phyloP scores from a whole-genome alignment of 345 rosid genomes.

The Adansonia digitata region DNA sequence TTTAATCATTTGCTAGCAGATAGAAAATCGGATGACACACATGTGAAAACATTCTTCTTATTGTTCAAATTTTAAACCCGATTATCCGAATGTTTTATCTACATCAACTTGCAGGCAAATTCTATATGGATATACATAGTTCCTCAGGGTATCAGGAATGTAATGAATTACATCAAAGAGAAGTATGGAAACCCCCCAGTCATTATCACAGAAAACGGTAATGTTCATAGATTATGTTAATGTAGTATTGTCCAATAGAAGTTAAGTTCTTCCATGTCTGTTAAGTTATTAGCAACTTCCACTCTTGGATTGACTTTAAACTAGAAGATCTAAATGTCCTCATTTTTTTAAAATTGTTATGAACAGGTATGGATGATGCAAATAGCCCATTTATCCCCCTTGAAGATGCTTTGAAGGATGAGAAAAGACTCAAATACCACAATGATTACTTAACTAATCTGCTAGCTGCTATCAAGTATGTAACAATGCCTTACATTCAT shows the following conservation, averaged over 20 bases:
- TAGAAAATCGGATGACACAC: neutral
- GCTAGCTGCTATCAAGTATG: constrained; percentile 68
- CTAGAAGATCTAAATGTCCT: neutral
- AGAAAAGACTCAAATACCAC: constrained; percentile 75
- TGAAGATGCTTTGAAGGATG: constrained; percentile 65
- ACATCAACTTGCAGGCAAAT: constrained; percentile 40
- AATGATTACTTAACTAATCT: constrained; percentile 77
- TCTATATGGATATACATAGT: constrained; percentile 72
- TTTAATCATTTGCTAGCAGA: too few relatives aligned
- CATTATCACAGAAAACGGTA: constrained; percentile 67
- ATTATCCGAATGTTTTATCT: neutral
- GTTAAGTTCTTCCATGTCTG: neutral
- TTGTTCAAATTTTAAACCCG: neutral
- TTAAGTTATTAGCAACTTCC: neutral
- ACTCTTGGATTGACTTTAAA: neutral
- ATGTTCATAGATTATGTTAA: neutral
- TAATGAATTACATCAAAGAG: constrained; percentile 64
- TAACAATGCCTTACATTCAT: neutral
- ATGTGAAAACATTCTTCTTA: neutral
- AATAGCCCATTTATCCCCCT: constrained; percentile 39
- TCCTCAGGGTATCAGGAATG: constrained; percentile 55
- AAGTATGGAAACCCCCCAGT: constrained; percentile 59
- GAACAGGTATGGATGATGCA: constrained; percentile 96
- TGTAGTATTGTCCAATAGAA: neutral
- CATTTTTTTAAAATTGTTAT: neutral